Evolutionary conservation across 306 rosid genomes (phyloP), one percentile per base, ranked within the genome.

Genomic region (Senna tora): DNA sequence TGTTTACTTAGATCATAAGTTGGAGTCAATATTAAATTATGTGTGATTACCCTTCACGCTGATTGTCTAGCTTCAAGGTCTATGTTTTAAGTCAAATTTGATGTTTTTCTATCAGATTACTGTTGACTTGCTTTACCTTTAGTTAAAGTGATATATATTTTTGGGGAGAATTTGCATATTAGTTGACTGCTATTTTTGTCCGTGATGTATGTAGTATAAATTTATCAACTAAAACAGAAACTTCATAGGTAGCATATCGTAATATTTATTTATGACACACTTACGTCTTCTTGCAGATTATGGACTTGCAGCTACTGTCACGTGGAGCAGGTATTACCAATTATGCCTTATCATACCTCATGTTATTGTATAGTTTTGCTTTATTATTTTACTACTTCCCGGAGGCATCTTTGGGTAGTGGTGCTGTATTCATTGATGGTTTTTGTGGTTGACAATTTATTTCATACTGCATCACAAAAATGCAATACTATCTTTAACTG

Each of bases 221-320:
- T 59, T n/a, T 50, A 39, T 20, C 28, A 63, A 25, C 33, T 39
- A 55, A 70, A 20, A 41, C 21, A 69, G 9, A 43, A 41, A 15
- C 55, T 17, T 17, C 15, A 51, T 43, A 54, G 17, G 16, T 41
- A 12, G 61, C n/a, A 38, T 11, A 15, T 61, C 9, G 36, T 25
- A 49, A 10, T 34, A 42, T 21, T 21, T 53, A 55, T 65, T 81
- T 36, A 84, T 65, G 65, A 55, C 65, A 62, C 67, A 42, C 70
- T 80, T 80, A 38, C 3, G 5, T 73, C 78, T 66, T 71, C 55
- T 87, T 83, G 89, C 97, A 95, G 99, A 87, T 78, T 67, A 51
- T 81, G 93, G 83, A 88, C 79, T 13, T 95, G 99, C 87, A 42
- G 87, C 77, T 91, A 89, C 84, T 95, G 99, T 79, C 75, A 80